Evolutionary conservation across 208 protist species (phyloP), one percentile per base, ranked within the genome.

Genomic region (Acanthamoeba sp.): DNA sequence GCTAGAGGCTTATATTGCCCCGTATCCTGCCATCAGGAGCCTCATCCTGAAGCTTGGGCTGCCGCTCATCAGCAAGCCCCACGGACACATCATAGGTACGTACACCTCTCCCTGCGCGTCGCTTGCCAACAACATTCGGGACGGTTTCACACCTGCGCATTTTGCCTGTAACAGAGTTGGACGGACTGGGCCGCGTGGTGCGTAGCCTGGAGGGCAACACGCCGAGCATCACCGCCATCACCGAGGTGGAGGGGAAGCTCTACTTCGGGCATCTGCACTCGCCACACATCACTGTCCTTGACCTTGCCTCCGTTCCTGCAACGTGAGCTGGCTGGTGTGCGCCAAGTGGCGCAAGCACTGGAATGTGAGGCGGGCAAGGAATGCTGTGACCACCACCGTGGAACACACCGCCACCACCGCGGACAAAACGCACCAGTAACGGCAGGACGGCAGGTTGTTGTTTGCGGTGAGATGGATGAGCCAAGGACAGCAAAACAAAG

Each of bases 181-280:
- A 84, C 73, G 73, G 38, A 16, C 32, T 52, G 29, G 73, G 73
- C 14, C 12, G 40, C 14, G 38, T 84, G 38, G 73, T 84, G 16
- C 73, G 42, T 5, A 55, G 40, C 73, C 73, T 84, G 5, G 73
- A 84, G 38, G 73, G 73, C 16, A 12, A 45, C 38, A 84, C 42
- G 7, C 20, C 7, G 20, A 55, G 38, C 38, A 84, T 84, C 42
- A 84, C 73, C 1, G 32, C 73, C 10, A 38, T 84, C 7, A n/a
- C 38, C 0, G 73, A 84, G 73, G 42, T 84, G 9, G 73, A 84
- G 34, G 38, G 38, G 14, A 48, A 52, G 38, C 73, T 84, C 73
- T 84, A 84, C 73, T 34, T 84, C n/a, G 73, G 73, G 0, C 73
- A 84, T 24, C n/a, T 84, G 20, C 38, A 84, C 38, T 6, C 73